Evolutionary conservation across 2,329 filamentous ascomycete genomes (phyloP), one percentile per base, ranked within the genome.

Genomic region (Akanthomyces dipterigenus): DNA sequence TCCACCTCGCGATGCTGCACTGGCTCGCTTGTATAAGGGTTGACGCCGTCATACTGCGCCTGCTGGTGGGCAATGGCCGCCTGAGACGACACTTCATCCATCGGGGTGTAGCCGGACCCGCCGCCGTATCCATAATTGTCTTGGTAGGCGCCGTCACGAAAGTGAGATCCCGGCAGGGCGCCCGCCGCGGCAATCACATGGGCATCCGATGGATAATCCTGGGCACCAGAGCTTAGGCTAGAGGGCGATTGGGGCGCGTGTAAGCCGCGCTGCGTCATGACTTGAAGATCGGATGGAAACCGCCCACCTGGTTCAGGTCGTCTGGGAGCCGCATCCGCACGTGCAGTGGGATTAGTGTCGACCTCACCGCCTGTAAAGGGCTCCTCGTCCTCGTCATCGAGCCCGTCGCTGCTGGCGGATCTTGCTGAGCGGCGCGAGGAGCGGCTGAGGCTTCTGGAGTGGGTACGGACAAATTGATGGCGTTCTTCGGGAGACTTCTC

Each of bases 221-320:
- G 72, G 67, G 76, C 77, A 65, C 82, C 86, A 68, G 90, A 93
- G 74, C 88, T 91, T 75, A 87, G 86, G 80, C 90, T 96, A 81
- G 89, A 90, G 64, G 89, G 89, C 71, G 90, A 91, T 72, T 87
- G 80, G 72, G 89, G 85, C 72, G 85, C 87, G 77, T 92, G 88
- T 86, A 91, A 87, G 81, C 89, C 88, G 79, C 90, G 87, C 72
- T 85, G 78, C 64, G 82, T 79, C 75, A 92, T 89, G 74, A 96
- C 84, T 79, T 92, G 87, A 69, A 98, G 80, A 80, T 97, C 93
- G 77, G 90, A 96, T 77, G 93, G 93, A 80, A 99, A 99, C 76
- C 93, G 87, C 81, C 93, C 93, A 87, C 93, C 93, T 87, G 91
- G 88, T 83, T 90, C 86, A 72, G 91, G 90, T 75, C 92, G 87